Percentiles rank a stretch among this genome's conserved stretches.
These are phyloP conservation scores for Hygrocybe coccinea DNA, from an alignment of 768 basidiomycete genomes.

Conservation along the genomic window DNA sequence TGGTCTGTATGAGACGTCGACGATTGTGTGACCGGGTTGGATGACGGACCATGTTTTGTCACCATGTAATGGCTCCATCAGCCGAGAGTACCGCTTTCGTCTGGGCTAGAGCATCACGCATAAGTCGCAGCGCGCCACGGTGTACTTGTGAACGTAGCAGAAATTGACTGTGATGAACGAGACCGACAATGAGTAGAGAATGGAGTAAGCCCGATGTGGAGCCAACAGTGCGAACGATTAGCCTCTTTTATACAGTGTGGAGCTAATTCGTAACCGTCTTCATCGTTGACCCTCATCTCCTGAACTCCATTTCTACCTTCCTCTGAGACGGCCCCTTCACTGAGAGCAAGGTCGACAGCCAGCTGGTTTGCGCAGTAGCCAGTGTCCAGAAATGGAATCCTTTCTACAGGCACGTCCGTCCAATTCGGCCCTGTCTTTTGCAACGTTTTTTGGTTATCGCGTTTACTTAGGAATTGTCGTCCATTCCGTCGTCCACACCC, in stretches of 20 bases:
- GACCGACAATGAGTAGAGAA: too few species aligned
- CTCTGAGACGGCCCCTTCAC: neutral
- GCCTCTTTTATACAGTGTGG: neutral
- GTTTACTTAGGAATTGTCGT: neutral
- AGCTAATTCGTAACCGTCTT: neutral
- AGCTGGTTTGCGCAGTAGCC: neutral
- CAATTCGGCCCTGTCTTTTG: neutral
- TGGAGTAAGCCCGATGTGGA: too few species aligned
- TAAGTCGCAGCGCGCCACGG: too few species aligned
- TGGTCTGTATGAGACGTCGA: too few species aligned
- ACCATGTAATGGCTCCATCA: too few species aligned
- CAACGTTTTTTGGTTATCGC: neutral
- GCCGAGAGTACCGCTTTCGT: too few species aligned
- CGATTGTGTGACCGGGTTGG: too few species aligned
- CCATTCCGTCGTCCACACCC: neutral
- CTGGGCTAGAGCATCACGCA: too few species aligned
- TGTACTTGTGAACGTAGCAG: too few species aligned
- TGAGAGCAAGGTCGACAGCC: neutral
- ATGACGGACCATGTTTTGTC: too few species aligned
- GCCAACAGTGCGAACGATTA: neutral
- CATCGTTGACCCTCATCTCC: neutral
- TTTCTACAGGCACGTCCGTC: neutral
- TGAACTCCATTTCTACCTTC: neutral
- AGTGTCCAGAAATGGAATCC: conserved; percentile 2
- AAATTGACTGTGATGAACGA: too few species aligned